These are phyloP conservation scores for Tetradesmus obliquus DNA, from an alignment of 139 green algal species.

Conservation along the genomic window DNA sequence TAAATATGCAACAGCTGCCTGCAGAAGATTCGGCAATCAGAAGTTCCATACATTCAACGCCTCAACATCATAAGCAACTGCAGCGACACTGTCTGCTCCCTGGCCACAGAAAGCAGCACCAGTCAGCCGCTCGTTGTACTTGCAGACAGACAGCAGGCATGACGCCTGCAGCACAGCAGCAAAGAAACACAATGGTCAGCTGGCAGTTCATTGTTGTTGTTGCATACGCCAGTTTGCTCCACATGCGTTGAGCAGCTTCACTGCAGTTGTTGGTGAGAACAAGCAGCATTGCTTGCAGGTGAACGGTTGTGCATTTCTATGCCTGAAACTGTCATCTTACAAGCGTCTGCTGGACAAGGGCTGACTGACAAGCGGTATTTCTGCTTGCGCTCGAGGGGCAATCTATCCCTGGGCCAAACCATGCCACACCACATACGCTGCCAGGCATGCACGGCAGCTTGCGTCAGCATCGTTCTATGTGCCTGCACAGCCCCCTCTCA, in stretches of 20 bases:
- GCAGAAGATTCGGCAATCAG: too few relatives aligned
- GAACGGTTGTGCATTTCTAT: too few relatives aligned
- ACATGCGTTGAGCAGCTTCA: not conserved
- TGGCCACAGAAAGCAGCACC: conserved; percentile 63
- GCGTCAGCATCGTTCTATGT: too few relatives aligned
- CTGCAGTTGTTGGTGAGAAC: too few relatives aligned
- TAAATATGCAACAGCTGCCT: too few relatives aligned
- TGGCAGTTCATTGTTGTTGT: not conserved
- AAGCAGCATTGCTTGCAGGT: too few relatives aligned
- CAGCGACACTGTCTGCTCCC: conserved; percentile 50
- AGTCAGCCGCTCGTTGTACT: conserved; percentile 48
- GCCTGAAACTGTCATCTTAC: too few relatives aligned
- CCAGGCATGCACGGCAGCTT: too few relatives aligned
- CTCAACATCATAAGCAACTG: conserved; percentile 59
- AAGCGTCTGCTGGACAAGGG: not conserved
- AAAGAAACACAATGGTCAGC: not conserved
- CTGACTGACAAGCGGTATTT: not conserved
- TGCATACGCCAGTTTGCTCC: not conserved
- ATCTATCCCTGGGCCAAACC: not conserved
- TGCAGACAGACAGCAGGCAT: conserved; percentile 52
- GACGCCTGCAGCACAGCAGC: conserved; percentile 34
- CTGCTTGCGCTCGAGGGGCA: not conserved
- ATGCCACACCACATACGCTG: not conserved
- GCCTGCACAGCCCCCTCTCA: not conserved
- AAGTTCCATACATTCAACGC: conserved; percentile 52